Base-by-base conservation (phyloP, 768 basidiomycete species). In the Xerocomellus chrysenteron region DNA sequence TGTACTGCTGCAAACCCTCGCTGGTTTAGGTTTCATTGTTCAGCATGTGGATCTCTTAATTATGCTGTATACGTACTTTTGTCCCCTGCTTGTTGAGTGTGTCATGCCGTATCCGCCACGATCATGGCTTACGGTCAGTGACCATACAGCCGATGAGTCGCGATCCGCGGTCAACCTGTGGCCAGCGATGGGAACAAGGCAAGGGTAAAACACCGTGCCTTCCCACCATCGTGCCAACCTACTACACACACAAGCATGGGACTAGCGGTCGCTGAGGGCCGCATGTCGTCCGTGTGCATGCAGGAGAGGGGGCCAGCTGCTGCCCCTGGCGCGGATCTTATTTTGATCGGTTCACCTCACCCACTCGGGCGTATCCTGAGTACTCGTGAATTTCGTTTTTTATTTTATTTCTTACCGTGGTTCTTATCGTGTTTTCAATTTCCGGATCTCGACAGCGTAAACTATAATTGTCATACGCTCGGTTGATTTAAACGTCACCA, bases 31-130 rank as follows among this genome's bases (percentile, higher is more conserved):
- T 80, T 43, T 76, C 85, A 68, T 87, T 46, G 85, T 81, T 17
- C 84, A 84, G 61, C 87, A 83, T 59, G 85, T 28, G 57, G 85
- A 56, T 69, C 73, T 21, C 65, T 85, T 33, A 83, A 87, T 66
- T 86, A 89, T 64, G 75, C 73, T 48, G 66, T 82, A 69, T 87
- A 87, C 70, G 81, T 85, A 58, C 60, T 80, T 76, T 41, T 59
- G 51, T 42, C 52, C 57, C 19, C 26, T 37, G 36, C 26, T 37
- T 49, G 47, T 19, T 28, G 45, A n/a, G 43, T 39, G 13, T 59
- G 42, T 50, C 21, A 45, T 58, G 37, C 28, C 49, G 39, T 47
- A 59, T 46, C 49, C 50, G 58, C 54, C 30, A 43, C 47, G 39
- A 41, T 56, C 35, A 50, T 16, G 74, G 75, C 75, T 76, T 64